A percentile compares a stretch with the other conserved stretches of the same genome.
phyloP scores from a whole-genome alignment of 2,329 filamentous ascomycete genomes.

The Phaeoacremonium minimum region DNA sequence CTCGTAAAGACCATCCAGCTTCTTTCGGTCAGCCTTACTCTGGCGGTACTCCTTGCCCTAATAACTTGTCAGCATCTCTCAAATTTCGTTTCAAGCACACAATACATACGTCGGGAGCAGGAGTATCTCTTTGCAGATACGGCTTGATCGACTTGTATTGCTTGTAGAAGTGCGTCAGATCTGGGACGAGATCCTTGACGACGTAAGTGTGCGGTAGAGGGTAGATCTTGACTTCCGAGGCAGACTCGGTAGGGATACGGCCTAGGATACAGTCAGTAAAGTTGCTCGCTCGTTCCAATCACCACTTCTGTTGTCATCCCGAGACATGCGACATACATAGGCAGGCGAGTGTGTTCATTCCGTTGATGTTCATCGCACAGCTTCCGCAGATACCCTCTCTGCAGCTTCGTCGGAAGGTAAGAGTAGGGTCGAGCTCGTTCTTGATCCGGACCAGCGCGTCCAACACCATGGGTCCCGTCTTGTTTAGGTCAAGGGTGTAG shows the following conservation, averaged over 20 bases:
- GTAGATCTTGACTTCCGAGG: conserved; percentile 88
- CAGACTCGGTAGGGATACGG: conserved; percentile 83
- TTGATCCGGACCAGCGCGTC: conserved; percentile 97
- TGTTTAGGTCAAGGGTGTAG: conserved; percentile 94
- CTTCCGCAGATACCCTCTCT: conserved; percentile 97
- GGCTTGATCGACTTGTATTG: conserved; percentile 99
- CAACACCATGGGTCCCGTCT: conserved; percentile 98
- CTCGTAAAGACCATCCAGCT: conserved; percentile 97
- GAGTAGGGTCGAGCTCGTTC: conserved; percentile 95
- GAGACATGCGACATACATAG: conserved; percentile 61
- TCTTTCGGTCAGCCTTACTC: conserved; percentile 85
- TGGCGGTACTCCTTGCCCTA: conserved; percentile 92
- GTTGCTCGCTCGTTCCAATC: conserved; percentile 23
- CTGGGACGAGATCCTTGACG: conserved; percentile 97
- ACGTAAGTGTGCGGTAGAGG: conserved; percentile 98
- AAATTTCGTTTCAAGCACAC: too few species aligned
- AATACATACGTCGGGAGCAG: conserved; percentile 70
- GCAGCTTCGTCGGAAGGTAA: conserved; percentile 94
- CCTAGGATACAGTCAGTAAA: conserved; percentile 44
- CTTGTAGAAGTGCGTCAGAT: conserved; percentile 99
- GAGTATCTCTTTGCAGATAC: conserved; percentile 88
- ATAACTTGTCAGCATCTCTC: conserved; percentile 10
- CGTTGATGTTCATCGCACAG: conserved; percentile 99
- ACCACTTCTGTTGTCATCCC: not conserved
- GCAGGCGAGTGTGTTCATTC: conserved; percentile 95